Conservation (phyloP, 2,329 filamentous ascomycete species). For the Stenocarpella maydis region DNA sequence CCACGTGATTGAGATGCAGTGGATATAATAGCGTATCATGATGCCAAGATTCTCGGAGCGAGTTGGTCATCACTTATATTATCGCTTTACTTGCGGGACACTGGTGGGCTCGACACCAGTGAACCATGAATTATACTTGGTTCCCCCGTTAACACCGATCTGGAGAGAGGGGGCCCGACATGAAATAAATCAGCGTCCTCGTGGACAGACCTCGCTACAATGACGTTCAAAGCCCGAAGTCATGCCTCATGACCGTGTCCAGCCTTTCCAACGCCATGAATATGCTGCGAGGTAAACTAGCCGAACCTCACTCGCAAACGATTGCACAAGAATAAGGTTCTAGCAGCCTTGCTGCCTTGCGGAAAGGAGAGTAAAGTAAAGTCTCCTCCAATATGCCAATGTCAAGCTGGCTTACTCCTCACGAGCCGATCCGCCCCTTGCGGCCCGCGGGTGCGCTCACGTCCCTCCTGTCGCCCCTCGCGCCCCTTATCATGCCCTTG, state of each 20-base stretch:
- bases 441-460: constrained; percentile 53
- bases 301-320: neutral
- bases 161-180: neutral
- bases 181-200: neutral
- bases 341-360: constrained; percentile 5
- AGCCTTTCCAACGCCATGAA: constrained; percentile 31
- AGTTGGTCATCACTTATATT: neutral
- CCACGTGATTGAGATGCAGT: neutral
- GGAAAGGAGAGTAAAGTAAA: accelerated
- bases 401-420: neutral
- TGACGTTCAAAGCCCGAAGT: neutral
- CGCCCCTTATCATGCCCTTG: constrained; percentile 64
- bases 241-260: constrained; percentile 22
- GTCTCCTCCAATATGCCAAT: neutral
- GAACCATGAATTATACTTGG: constrained; percentile 18
- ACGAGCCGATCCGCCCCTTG: constrained; percentile 32
- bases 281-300: constrained; percentile 23
- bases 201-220: constrained; percentile 6
- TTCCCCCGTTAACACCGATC: neutral
- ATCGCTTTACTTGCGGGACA: neutral
- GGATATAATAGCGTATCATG: neutral
- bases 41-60: neutral
- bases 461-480: constrained; percentile 50
- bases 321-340: neutral
- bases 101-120: neutral